Base-by-base conservation (phyloP, 2,329 filamentous ascomycete species). In the Trichoderma harzianum region DNA sequence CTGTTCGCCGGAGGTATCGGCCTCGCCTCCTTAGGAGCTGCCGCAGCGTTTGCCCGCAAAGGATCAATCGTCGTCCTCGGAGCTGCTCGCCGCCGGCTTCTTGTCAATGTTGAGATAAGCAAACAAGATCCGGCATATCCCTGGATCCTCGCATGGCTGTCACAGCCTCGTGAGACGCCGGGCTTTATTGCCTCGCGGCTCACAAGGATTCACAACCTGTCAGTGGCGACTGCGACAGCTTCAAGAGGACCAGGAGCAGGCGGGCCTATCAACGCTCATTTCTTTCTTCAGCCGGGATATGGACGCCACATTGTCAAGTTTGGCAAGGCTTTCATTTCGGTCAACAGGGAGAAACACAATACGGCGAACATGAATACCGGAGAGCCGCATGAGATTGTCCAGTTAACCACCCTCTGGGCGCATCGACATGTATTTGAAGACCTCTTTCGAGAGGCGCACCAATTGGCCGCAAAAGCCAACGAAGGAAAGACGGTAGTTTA, bases 401-500 rank as follows among this genome's bases (percentile, higher is more conserved):
- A 94, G 72, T 84, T 99, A 72, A 98, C 95, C 3, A 95, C 96
- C 1, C 86, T 99, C 14, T 98, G 97, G 85, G 88, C 93, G 62
- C 92, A 97, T 76, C 92, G 95, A 3, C 89, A 95, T 76, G 89
- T 98, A 16, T 98, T 99, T 78, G 93, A 97, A 79, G 90, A 94
- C 26, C 89, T 99, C 16, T 98, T 99, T 77, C 87, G 87, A 26
- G 94, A 98, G 81, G 95, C 96, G 4, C 93, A 97, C 78, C 85
- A 88, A 21, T 86, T 98, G 72, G 94, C 95, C 1, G 87, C 90
- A 39, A 90, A 91, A 77, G 92, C 92, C 43, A 91, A 94, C 70
- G 93, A 98, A 80, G 96, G 96, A 28, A 98, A 97, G 83, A 99
- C 95, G 0, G 87, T 94, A 12, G 94, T 99, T 69, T 98, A 96